Conservation (phyloP, 805 yeast species). For the Candida arabinofermentans region DNA sequence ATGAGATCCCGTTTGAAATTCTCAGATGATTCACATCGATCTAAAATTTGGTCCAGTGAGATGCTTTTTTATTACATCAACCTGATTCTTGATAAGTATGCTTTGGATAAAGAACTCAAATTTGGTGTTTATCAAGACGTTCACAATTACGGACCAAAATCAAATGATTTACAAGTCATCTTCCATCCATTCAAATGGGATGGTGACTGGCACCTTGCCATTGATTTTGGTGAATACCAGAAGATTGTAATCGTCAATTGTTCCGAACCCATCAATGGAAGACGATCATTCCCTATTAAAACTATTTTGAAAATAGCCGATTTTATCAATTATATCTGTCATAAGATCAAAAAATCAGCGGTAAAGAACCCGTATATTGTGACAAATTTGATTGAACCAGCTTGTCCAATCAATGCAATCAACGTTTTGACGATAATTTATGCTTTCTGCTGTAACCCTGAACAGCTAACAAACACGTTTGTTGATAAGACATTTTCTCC, state of each 20-base stretch:
- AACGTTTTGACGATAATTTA: slow-evolving; percentile 27
- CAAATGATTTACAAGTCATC: slow-evolving; percentile 14
- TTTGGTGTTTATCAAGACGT: slow-evolving; percentile 22
- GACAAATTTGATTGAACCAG: slow-evolving; percentile 23
- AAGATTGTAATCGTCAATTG: slow-evolving; percentile 28
- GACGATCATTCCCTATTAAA: slow-evolving; percentile 19
- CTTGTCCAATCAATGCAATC: slow-evolving; percentile 24
- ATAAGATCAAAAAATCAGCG: slow-evolving; percentile 25
- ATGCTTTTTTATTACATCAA: slow-evolving; percentile 30
- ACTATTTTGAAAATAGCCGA: slow-evolving; percentile 25
- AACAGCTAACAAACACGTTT: slow-evolving; percentile 15
- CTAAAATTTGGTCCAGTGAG: slow-evolving; percentile 25
- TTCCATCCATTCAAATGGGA: slow-evolving; percentile 31
- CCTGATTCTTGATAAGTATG: slow-evolving; percentile 24
- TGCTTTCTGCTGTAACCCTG: slow-evolving; percentile 25
- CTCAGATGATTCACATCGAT: slow-evolving; percentile 27
- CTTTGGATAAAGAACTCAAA: slow-evolving; percentile 3
- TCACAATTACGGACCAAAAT: slow-evolving; percentile 27
- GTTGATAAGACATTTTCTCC: slow-evolving; percentile 21
- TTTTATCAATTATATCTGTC: slow-evolving; percentile 25
- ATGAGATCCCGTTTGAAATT: slow-evolving; percentile 23
- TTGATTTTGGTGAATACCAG: slow-evolving; percentile 23
- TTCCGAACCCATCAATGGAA: slow-evolving; percentile 8
- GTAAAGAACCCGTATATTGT: slow-evolving; percentile 24
- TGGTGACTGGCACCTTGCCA: slow-evolving; percentile 32